phyloP scores from a whole-genome alignment of 2,329 filamentous ascomycete species.

The Orbilia brochopaga region DNA sequence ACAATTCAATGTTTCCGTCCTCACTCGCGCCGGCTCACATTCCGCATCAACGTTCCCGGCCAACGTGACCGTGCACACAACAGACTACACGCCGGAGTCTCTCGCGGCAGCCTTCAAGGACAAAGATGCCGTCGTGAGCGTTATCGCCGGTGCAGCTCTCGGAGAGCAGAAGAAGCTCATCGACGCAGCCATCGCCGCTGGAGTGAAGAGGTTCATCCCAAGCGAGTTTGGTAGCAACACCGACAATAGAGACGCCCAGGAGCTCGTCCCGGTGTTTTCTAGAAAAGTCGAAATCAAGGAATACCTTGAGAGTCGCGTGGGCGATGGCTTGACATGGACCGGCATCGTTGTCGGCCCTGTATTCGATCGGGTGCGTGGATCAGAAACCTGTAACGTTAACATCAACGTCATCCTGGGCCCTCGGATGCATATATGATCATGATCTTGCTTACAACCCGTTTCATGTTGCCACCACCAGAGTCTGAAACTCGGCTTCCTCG shows the following conservation, averaged over 20 bases:
- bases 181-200: constrained; percentile 66
- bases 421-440: too few species aligned
- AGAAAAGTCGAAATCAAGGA: constrained; percentile 56
- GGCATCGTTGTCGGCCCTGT: constrained; percentile 66
- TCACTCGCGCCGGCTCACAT: constrained; percentile 13
- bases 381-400: too few species aligned
- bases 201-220: constrained; percentile 68
- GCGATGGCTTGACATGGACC: constrained; percentile 65
- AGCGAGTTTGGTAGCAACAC: constrained; percentile 65
- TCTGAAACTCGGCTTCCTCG: constrained; percentile 62
- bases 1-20: constrained; percentile 30
- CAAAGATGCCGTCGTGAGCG: constrained; percentile 66
- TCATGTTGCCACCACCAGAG: constrained; percentile 59
- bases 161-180: constrained; percentile 64
- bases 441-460: too few species aligned
- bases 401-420: too few species aligned
- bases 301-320: constrained; percentile 63
- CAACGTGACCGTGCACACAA: constrained; percentile 5
- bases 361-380: constrained; percentile 65
- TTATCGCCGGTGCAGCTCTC: constrained; percentile 56
- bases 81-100: constrained; percentile 63
- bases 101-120: constrained; percentile 63
- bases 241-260: constrained; percentile 30
- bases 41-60: constrained; percentile 19
- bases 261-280: constrained; percentile 35